Percentiles rank a stretch among this genome's conserved stretches.
Evolutionary conservation across 108 stramenopile genomes (phyloP).

Genomic region (Pelagomonas calceolata): DNA sequence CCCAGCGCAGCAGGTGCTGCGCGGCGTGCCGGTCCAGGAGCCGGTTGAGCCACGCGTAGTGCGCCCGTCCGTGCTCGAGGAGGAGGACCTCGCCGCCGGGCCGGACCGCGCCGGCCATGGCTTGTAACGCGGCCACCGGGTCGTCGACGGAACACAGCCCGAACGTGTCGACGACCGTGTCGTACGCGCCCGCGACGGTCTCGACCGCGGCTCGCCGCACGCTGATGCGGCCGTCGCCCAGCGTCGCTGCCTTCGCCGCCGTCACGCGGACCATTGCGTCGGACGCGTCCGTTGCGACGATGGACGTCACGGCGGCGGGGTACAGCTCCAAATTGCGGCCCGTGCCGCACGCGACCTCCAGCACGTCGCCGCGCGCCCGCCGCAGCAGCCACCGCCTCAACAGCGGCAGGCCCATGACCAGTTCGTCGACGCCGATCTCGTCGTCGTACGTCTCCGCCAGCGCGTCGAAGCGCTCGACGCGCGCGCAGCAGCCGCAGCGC

Average conservation of each 20-base stretch:
- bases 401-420: neutral
- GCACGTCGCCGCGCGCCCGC: conserved; percentile 38
- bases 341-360: conserved; percentile 80
- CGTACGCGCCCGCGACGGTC: conserved; percentile 56
- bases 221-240: neutral
- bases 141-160: conserved; percentile 79
- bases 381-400: conserved; percentile 1
- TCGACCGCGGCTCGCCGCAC: conserved; percentile 18
- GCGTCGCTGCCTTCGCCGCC: conserved; percentile 9
- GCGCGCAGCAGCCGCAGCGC: neutral
- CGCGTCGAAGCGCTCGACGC: conserved; percentile 1
- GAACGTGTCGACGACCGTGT: conserved; percentile 82
- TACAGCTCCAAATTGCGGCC: conserved; percentile 66
- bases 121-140: conserved; percentile 61
- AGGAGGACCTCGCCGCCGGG: conserved; percentile 28
- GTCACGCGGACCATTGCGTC: conserved; percentile 59
- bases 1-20: conserved; percentile 59
- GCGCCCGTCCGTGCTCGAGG: conserved; percentile 14
- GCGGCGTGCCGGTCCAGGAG: conserved; percentile 61
- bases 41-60: conserved; percentile 12
- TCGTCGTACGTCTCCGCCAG: conserved; percentile 6
- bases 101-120: conserved; percentile 70
- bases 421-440: neutral
- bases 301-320: conserved; percentile 43
- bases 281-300: conserved; percentile 62